phyloP scores from a whole-genome alignment of 495 filamentous ascomycete genomes.

The Neurospora tetraspora region DNA sequence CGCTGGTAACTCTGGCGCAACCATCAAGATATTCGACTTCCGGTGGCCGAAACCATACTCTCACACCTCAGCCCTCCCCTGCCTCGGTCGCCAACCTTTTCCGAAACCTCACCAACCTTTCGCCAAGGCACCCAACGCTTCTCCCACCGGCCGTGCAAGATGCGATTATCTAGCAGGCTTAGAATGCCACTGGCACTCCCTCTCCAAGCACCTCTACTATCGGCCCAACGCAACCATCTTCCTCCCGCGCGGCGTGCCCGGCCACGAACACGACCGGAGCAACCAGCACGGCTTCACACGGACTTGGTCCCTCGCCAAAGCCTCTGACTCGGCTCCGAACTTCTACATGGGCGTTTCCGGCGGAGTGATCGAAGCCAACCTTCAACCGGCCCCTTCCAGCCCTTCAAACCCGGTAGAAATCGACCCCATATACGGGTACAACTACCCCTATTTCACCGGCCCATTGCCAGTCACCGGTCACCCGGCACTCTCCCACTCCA shows the following conservation, averaged over 20 bases:
- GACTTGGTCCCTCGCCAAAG: conserved; percentile 32
- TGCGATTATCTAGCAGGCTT: conserved; percentile 22
- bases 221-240: conserved; percentile 34
- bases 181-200: conserved; percentile 31
- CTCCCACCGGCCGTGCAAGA: not conserved
- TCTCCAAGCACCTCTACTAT: conserved; percentile 30
- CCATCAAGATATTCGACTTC: conserved; percentile 39
- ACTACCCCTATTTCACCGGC: not conserved
- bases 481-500: conserved; percentile 7
- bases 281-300: conserved; percentile 9
- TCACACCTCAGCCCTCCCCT: conserved; percentile 32
- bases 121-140: conserved; percentile 8
- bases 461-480: not conserved
- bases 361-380: conserved; percentile 25
- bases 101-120: conserved; percentile 27
- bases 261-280: not conserved
- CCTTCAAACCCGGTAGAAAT: not conserved
- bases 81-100: conserved; percentile 20
- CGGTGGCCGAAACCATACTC: conserved; percentile 35
- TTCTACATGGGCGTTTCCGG: conserved; percentile 34
- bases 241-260: conserved; percentile 13
- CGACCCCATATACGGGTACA: not conserved
- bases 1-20: conserved; percentile 22
- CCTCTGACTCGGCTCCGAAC: conserved; percentile 30
- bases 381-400: conserved; percentile 9